These are phyloP conservation scores for Colletotrichum euphorbiae DNA, from an alignment of 2,329 filamentous ascomycete genomes.

Conservation along the genomic window DNA sequence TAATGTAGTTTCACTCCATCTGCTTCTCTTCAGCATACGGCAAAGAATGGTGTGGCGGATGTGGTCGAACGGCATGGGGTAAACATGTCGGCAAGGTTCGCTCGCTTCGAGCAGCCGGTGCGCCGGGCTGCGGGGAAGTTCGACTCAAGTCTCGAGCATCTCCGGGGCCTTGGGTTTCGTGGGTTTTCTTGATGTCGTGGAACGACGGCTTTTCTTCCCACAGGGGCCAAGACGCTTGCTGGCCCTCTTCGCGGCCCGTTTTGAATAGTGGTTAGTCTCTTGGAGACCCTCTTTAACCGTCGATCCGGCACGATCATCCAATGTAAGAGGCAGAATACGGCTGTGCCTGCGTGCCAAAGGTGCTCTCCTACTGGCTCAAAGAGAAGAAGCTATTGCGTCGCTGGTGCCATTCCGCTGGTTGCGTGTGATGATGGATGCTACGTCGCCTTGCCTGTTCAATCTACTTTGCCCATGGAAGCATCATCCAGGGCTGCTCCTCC, in stretches of 20 bases:
- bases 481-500: slow-evolving; percentile 26
- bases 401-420: slow-evolving; percentile 20
- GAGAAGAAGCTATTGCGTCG: background rate
- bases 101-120: slow-evolving; percentile 13
- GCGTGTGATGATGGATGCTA: slow-evolving; percentile 1
- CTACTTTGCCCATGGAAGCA: slow-evolving; percentile 21
- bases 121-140: slow-evolving; percentile 31
- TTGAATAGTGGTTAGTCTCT: background rate
- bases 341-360: slow-evolving; percentile 10
- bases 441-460: slow-evolving; percentile 19
- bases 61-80: slow-evolving; percentile 12
- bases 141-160: slow-evolving; percentile 9
- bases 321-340: background rate
- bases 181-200: background rate
- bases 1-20: no score
- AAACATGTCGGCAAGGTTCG: background rate
- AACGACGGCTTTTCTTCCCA: slow-evolving; percentile 25
- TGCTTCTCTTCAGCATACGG: no score
- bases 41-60: background rate
- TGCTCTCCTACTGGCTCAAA: slow-evolving; percentile 21
- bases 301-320: slow-evolving; percentile 19
- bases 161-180: slow-evolving; percentile 11
- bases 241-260: slow-evolving; percentile 5
- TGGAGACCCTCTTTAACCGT: slow-evolving; percentile 31
- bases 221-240: slow-evolving; percentile 3